These are phyloP conservation scores for Spergularia azorica DNA, from an alignment of 179 eudicot genomes.

Conservation along the genomic window DNA sequence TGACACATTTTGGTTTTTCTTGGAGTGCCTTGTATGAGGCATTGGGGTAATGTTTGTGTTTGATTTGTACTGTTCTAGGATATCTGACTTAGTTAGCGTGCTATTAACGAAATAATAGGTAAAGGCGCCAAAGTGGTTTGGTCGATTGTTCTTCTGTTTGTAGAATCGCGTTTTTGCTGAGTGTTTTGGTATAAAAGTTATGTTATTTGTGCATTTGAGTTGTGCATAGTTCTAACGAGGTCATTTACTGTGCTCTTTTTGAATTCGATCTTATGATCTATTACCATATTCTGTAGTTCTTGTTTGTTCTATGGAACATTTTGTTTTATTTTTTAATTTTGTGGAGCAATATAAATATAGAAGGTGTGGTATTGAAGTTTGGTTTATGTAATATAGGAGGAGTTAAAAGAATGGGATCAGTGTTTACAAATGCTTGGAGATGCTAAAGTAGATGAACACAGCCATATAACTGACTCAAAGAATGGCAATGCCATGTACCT, in stretches of 20 bases:
- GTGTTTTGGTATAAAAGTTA: not conserved
- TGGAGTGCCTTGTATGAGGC: not conserved
- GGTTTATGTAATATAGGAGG: conserved; percentile 52
- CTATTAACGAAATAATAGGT: too few relatives aligned
- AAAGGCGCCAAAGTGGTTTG: not conserved
- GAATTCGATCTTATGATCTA: too few relatives aligned
- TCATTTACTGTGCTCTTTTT: not conserved
- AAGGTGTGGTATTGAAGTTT: not conserved
- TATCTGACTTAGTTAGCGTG: too few relatives aligned
- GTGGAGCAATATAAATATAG: not conserved
- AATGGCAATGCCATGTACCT: conserved; percentile 68
- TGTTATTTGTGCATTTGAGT: not conserved
- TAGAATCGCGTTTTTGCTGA: not conserved
- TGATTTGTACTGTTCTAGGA: too few relatives aligned
- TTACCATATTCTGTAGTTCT: too few relatives aligned
- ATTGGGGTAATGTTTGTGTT: too few relatives aligned
- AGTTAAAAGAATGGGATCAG: conserved; percentile 95
- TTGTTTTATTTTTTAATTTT: too few relatives aligned
- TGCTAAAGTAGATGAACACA: conserved; percentile 85
- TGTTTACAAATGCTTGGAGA: conserved; percentile 94
- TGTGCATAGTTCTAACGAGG: not conserved
- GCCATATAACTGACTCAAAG: conserved; percentile 66
- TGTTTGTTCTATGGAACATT: too few relatives aligned
- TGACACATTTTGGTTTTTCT: too few relatives aligned
- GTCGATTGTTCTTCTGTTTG: not conserved